Percentiles rank a stretch among this genome's conserved stretches.
These are phyloP conservation scores for Elongisporangium anandrum DNA, from an alignment of 352 stramenopile species.

Conservation along the genomic window DNA sequence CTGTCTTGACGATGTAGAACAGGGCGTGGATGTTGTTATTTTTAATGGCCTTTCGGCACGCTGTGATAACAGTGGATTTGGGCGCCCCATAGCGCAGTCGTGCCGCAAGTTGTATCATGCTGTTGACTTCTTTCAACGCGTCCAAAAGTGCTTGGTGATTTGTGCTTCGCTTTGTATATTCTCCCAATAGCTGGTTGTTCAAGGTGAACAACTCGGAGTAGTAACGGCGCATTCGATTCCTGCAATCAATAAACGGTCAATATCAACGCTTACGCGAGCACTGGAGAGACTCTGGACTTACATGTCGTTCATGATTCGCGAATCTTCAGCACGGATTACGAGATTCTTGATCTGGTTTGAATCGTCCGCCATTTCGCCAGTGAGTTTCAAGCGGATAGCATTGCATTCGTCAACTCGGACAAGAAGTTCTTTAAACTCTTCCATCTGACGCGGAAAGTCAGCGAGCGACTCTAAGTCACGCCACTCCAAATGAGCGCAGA, in stretches of 20 bases:
- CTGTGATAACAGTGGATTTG: constrained; percentile 80
- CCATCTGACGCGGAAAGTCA: constrained; percentile 88
- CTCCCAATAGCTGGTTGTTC: constrained; percentile 88
- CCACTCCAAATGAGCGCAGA: constrained; percentile 81
- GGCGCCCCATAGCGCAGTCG: constrained; percentile 81
- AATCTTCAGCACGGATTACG: constrained; percentile 89
- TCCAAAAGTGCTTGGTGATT: constrained; percentile 90
- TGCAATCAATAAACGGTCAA: not conserved
- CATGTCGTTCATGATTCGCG: constrained; percentile 92
- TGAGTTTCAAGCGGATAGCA: constrained; percentile 84
- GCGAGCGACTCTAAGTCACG: constrained; percentile 79
- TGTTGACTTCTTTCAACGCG: constrained; percentile 90
- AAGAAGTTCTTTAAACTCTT: constrained; percentile 68
- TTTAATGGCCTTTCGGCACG: constrained; percentile 86
- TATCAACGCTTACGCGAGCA: not conserved
- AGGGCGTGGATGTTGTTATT: constrained; percentile 87
- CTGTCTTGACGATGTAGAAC: constrained; percentile 85
- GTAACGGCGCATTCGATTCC: constrained; percentile 68
- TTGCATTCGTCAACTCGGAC: constrained; percentile 86
- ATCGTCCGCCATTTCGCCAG: constrained; percentile 91
- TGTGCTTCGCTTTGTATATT: constrained; percentile 91
- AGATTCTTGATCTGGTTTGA: constrained; percentile 90
- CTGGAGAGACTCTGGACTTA: constrained; percentile 21
- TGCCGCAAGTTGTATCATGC: constrained; percentile 88
- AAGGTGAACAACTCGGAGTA: constrained; percentile 91